Base-by-base conservation (phyloP, 192 early-diverging fungal species). In the Umbelopsis ramanniana region DNA sequence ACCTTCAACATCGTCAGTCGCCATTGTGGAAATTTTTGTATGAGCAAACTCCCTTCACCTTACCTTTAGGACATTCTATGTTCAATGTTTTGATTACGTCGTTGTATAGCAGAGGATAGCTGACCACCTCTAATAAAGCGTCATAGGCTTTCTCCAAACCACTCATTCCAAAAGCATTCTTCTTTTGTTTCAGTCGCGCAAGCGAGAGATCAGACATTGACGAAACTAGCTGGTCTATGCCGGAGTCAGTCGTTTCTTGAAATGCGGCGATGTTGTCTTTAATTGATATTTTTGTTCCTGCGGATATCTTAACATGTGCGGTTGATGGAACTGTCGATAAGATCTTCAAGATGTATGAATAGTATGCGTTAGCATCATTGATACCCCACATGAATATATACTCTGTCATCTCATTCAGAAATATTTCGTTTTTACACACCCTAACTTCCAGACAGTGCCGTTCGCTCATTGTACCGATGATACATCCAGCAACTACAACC, bases 41-140 rank as follows among this genome's bases (percentile, higher is more conserved):
- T 72, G 8, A 33, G 4, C 19, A 33, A 40, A 9, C 2, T 5
- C 9, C 9, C 55, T 37, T 2, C 29, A 69, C 1, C 21, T 43
- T 24, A 72, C 86, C 92, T 76, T 93, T 93, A 17, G 95, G 96
- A 54, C 88, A 90, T 46, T 96, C 93, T 29, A 96, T 88, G 45
- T 86, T 80, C 6, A 98, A 74, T 53, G 78, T 78, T 53, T 74
- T 54, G 46, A 95, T 88, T 46, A 89, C 74, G 15, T 85, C 74
- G 1, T 84, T 76, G 73, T 95, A 90, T 22, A 87, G 48, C 11
- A 96, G 78, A 0, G 95, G 96, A 66, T 91, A 92, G 46, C 87
- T 87, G 6, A 96, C 83, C 0, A 96, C 84, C 45, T 96, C 95
- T 2, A 90, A 73, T 3, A 97, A 83, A 24, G 87, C 80, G 68